These are phyloP conservation scores for Trichoderma afroharzianum DNA, from an alignment of 2,329 filamentous ascomycete species.

Conservation along the genomic window DNA sequence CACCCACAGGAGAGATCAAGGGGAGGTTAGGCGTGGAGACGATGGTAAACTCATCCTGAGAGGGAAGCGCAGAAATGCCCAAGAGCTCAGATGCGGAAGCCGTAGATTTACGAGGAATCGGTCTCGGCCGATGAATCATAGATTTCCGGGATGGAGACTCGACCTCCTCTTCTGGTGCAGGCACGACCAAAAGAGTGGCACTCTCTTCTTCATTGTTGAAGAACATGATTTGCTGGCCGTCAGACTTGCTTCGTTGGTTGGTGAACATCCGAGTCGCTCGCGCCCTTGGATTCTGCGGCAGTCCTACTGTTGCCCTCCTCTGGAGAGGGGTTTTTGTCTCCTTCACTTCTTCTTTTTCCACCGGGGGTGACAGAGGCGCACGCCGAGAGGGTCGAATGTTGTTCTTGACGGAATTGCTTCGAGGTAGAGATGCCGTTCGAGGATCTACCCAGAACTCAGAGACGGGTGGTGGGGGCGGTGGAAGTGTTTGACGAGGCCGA, in stretches of 20 bases:
- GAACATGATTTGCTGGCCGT: constrained; percentile 51
- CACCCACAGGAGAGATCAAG: neutral
- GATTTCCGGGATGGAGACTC: constrained; percentile 28
- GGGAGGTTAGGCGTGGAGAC: neutral
- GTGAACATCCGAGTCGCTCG: constrained; percentile 31
- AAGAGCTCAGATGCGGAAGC: constrained; percentile 21
- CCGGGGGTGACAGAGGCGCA: constrained; percentile 22
- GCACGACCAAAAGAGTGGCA: neutral
- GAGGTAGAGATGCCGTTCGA: constrained; percentile 27
- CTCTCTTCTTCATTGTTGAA: constrained; percentile 48
- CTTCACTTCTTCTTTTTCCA: constrained; percentile 22
- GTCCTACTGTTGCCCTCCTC: constrained; percentile 42
- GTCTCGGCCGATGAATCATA: constrained; percentile 53
- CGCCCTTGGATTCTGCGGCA: constrained; percentile 47
- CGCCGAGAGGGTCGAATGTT: constrained; percentile 33
- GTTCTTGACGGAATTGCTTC: constrained; percentile 30
- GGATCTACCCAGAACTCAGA: constrained; percentile 6
- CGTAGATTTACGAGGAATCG: constrained; percentile 49
- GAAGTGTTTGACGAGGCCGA: neutral
- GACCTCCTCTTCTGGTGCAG: constrained; percentile 24
- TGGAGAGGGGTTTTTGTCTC: constrained; percentile 38
- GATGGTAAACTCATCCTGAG: neutral
- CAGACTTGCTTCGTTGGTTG: constrained; percentile 26
- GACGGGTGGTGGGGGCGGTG: neutral
- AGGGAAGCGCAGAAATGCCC: neutral